phyloP scores from a whole-genome alignment of 164 flowering plant genomes.

The Magnolia sinica region DNA sequence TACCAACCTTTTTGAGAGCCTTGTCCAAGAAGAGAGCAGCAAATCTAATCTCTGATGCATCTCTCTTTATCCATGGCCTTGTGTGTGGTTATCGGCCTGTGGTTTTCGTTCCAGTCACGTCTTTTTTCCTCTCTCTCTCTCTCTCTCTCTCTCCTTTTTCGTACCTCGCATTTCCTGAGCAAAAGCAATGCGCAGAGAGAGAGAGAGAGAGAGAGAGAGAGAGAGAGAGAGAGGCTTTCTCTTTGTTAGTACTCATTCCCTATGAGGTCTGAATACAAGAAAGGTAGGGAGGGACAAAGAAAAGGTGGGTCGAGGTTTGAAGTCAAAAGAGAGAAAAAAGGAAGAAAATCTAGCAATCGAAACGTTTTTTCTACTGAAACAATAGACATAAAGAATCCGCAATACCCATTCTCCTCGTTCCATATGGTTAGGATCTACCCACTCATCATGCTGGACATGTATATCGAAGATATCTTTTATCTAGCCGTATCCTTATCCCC shows the following conservation, averaged over 20 bases:
- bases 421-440: no score
- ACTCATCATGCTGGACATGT: no score
- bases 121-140: constrained; percentile 31
- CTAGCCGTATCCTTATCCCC: no score
- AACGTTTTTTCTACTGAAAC: no score
- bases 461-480: no score
- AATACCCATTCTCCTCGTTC: no score
- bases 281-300: background rate
- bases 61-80: constrained; percentile 19
- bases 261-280: background rate
- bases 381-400: no score
- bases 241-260: background rate
- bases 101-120: constrained; percentile 46
- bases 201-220: constrained; percentile 32
- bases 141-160: constrained; percentile 15
- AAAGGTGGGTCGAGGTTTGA: background rate
- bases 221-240: constrained; percentile 2
- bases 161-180: constrained; percentile 13
- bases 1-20: constrained; percentile 13
- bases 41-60: constrained; percentile 11
- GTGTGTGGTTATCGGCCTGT: constrained; percentile 25
- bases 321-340: background rate
- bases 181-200: constrained; percentile 8
- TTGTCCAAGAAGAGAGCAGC: constrained; percentile 10
- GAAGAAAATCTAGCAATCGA: no score